These are phyloP conservation scores for Mucor racemosus DNA, from an alignment of 371 early-diverging fungal species.

Conservation along the genomic window DNA sequence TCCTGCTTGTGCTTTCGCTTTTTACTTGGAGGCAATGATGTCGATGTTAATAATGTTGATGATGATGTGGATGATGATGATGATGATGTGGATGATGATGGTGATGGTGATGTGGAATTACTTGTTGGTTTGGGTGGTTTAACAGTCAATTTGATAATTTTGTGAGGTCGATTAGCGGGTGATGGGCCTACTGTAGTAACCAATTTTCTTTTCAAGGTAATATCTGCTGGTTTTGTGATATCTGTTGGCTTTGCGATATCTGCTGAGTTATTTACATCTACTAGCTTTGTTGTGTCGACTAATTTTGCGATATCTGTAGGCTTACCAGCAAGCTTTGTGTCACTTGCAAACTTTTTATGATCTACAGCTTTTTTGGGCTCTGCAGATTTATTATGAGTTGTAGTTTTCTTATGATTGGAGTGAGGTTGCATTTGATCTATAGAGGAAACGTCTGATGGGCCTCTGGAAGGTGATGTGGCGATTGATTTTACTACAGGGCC, in stretches of 20 bases:
- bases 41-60: not conserved
- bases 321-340: not conserved
- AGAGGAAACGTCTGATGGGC: not conserved
- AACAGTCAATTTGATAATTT: constrained; percentile 33
- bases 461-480: not conserved
- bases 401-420: not conserved
- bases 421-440: not conserved
- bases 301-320: not conserved
- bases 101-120: not conserved
- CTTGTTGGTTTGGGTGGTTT: constrained; percentile 25
- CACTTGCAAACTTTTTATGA: not conserved
- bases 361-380: not conserved
- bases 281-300: not conserved
- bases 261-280: not conserved
- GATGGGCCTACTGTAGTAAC: not conserved
- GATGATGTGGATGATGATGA: not conserved
- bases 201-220: not conserved
- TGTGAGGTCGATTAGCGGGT: constrained; percentile 11
- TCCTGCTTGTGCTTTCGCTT: constrained; percentile 8
- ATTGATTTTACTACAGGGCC: not conserved
- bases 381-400: not conserved
- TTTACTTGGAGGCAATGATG: not conserved
- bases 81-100: not conserved
- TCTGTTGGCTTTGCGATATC: not conserved
- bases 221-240: not conserved